A percentile compares a stretch with the other conserved stretches of the same genome.
These are phyloP conservation scores for Chalciporus piperatus DNA, from an alignment of 768 basidiomycete species.

Conservation along the genomic window DNA sequence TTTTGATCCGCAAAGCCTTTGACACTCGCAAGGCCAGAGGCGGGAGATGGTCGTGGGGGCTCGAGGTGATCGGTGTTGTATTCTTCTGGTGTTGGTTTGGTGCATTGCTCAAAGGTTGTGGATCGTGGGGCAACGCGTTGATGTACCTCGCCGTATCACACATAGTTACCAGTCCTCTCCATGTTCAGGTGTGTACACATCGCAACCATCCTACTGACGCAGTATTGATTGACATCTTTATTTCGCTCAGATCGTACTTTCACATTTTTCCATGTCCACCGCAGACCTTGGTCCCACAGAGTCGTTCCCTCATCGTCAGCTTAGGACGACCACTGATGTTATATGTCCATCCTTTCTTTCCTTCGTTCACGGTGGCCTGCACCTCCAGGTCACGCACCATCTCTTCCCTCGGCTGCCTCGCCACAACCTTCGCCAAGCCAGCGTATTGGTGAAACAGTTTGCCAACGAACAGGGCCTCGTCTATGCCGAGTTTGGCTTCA, in stretches of 20 bases:
- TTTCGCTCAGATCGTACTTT: constrained; percentile 76
- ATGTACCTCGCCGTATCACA: constrained; percentile 84
- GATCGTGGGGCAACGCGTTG: constrained; percentile 66
- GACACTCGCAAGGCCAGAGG: constrained; percentile 64
- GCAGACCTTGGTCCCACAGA: constrained; percentile 87
- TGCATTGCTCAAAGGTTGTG: constrained; percentile 64
- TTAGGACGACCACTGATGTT: constrained; percentile 97
- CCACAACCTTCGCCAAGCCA: constrained; percentile 86
- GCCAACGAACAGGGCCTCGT: constrained; percentile 80
- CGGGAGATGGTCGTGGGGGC: constrained; percentile 72
- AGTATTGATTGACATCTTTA: constrained; percentile 5
- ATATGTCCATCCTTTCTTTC: constrained; percentile 79
- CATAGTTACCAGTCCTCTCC: constrained; percentile 83
- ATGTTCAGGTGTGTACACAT: constrained; percentile 72
- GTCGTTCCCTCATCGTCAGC: constrained; percentile 89
- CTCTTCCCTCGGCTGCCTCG: constrained; percentile 94
- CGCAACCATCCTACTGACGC: neutral
- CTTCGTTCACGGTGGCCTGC: constrained; percentile 95
- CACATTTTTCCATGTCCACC: constrained; percentile 95
- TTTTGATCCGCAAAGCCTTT: constrained; percentile 63
- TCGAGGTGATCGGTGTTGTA: constrained; percentile 72
- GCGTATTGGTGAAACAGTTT: constrained; percentile 80
- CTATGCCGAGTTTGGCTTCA: constrained; percentile 90
- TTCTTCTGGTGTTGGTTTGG: constrained; percentile 92
- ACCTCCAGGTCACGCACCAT: constrained; percentile 96